Percentiles rank a stretch among this genome's conserved stretches.
These are phyloP conservation scores for Beauveria australis DNA, from an alignment of 2,329 filamentous ascomycete species.

Conservation along the genomic window DNA sequence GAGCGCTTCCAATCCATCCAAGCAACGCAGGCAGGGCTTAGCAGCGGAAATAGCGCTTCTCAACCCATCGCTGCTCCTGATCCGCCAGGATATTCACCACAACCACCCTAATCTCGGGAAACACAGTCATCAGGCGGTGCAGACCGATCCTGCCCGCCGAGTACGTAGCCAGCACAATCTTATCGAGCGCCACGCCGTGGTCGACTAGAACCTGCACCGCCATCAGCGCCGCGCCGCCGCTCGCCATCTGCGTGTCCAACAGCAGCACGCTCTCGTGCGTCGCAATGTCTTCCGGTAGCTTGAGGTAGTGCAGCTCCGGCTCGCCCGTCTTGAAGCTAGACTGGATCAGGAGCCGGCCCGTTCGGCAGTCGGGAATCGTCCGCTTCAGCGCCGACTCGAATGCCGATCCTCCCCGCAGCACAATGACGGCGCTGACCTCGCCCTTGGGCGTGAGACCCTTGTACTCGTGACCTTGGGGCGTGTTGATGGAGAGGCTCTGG, in stretches of 20 bases:
- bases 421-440: constrained; percentile 74
- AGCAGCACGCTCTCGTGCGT: constrained; percentile 75
- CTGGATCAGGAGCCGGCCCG: constrained; percentile 83
- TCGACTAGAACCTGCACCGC: constrained; percentile 92
- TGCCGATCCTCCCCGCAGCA: constrained; percentile 80
- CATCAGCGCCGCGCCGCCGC: constrained; percentile 80
- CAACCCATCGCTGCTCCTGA: constrained; percentile 81
- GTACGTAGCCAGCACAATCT: constrained; percentile 89
- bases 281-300: constrained; percentile 65
- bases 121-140: constrained; percentile 79
- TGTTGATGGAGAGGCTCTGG: constrained; percentile 53
- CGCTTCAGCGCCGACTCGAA: constrained; percentile 83
- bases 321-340: constrained; percentile 79
- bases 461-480: constrained; percentile 63
- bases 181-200: constrained; percentile 76
- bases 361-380: constrained; percentile 86
- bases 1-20: background rate
- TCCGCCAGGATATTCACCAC: constrained; percentile 76
- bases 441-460: constrained; percentile 62
- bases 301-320: constrained; percentile 85
- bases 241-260: constrained; percentile 90
- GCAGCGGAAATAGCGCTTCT: constrained; percentile 84
- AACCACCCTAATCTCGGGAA: constrained; percentile 78
- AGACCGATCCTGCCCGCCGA: constrained; percentile 78
- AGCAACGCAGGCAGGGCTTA: constrained; percentile 27